These are phyloP conservation scores for Termitomyces bulborhizus DNA, from an alignment of 768 basidiomycete species.

Conservation along the genomic window DNA sequence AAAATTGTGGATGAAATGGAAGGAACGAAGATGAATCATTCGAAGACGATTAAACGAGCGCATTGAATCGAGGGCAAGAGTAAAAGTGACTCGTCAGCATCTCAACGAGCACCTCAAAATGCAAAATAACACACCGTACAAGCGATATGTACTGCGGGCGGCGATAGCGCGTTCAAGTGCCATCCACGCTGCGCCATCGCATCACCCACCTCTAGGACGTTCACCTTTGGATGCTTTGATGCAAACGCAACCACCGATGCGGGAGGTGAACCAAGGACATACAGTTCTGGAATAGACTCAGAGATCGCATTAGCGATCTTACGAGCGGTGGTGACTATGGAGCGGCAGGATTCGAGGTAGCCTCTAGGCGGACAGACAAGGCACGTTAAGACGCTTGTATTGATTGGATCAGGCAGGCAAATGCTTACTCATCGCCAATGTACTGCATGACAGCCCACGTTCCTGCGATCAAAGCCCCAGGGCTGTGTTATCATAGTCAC, in stretches of 20 bases:
- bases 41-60: not conserved
- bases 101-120: not conserved
- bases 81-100: conserved; percentile 6
- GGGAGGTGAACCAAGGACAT: conserved; percentile 83
- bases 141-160: conserved; percentile 87
- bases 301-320: conserved; percentile 63
- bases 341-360: conserved; percentile 78
- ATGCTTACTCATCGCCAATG: conserved; percentile 78
- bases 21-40: not conserved
- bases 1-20: not conserved
- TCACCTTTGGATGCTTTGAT: conserved; percentile 52
- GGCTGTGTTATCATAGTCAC: conserved; percentile 34
- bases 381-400: not conserved
- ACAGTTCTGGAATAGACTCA: conserved; percentile 72
- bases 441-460: conserved; percentile 97
- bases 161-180: conserved; percentile 85
- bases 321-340: conserved; percentile 73
- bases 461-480: conserved; percentile 89
- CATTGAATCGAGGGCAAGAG: not conserved
- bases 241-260: conserved; percentile 90
- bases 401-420: not conserved
- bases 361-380: conserved; percentile 44
- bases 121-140: conserved; percentile 62
- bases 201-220: conserved; percentile 88
- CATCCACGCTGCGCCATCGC: conserved; percentile 81